phyloP scores from a whole-genome alignment of 2,329 filamentous ascomycete genomes.

The Fusarium brevicatenulatum region DNA sequence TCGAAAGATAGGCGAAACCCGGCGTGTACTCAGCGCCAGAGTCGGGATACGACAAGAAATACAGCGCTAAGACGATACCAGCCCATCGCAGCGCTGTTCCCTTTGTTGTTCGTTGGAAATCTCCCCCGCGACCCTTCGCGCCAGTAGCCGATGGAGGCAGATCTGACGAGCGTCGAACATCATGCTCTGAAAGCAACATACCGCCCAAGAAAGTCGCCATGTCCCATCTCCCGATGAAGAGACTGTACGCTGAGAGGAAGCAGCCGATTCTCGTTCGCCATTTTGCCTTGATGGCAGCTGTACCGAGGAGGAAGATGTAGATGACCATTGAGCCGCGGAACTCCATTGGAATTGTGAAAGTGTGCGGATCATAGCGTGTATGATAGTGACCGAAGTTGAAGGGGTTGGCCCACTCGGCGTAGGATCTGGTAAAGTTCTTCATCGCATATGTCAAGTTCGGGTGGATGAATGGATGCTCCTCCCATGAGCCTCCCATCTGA shows the following conservation, averaged over 20 bases:
- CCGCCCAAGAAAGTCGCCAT: conserved; percentile 54
- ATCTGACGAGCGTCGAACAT: conserved; percentile 45
- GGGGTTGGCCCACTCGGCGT: conserved; percentile 54
- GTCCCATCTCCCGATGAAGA: conserved; percentile 53
- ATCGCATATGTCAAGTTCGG: conserved; percentile 52
- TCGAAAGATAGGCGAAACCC: conserved; percentile 49
- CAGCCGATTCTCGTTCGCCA: conserved; percentile 48
- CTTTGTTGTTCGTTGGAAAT: conserved; percentile 12
- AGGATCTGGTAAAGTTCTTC: conserved; percentile 51
- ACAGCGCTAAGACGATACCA: conserved; percentile 48
- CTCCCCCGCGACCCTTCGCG: not conserved
- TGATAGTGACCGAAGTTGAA: conserved; percentile 54
- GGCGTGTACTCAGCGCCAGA: conserved; percentile 52
- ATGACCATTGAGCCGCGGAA: conserved; percentile 54
- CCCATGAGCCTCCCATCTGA: conserved; percentile 54
- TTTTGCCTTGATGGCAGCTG: conserved; percentile 49
- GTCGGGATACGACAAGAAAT: conserved; percentile 54
- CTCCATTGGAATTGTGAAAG: conserved; percentile 56
- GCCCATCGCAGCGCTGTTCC: conserved; percentile 43
- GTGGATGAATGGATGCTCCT: conserved; percentile 54
- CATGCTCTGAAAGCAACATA: conserved; percentile 50
- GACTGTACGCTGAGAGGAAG: conserved; percentile 48
- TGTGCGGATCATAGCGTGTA: conserved; percentile 54
- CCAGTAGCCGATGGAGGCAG: conserved; percentile 26
- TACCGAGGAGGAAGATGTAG: conserved; percentile 54